These are phyloP conservation scores for Exophiala phaeomuriformis DNA, from an alignment of 2,329 filamentous ascomycete genomes.

Conservation along the genomic window DNA sequence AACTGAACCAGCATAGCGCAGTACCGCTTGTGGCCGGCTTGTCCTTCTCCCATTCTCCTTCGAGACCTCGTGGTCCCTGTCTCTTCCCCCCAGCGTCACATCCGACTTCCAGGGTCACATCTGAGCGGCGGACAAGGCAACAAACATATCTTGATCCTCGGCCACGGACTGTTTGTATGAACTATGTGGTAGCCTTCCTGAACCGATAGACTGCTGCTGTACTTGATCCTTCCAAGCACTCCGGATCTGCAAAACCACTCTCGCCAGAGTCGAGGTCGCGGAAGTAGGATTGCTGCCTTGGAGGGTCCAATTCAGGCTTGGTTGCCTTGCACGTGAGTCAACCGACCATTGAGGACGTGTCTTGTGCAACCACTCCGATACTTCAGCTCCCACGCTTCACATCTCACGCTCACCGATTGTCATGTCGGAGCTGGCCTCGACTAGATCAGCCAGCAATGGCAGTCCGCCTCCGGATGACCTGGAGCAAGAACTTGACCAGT, in stretches of 20 bases:
- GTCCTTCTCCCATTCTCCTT: slow-evolving; percentile 3
- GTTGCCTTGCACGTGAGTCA: slow-evolving; percentile 19
- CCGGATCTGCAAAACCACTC: neutral
- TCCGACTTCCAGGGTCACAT: slow-evolving; percentile 22
- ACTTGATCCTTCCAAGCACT: neutral
- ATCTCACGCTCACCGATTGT: neutral
- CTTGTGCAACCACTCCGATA: slow-evolving; percentile 3
- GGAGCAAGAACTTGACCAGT: slow-evolving; percentile 35
- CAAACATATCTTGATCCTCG: neutral
- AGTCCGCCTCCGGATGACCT: slow-evolving; percentile 27
- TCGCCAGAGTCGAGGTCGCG: neutral
- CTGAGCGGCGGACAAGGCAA: slow-evolving; percentile 10
- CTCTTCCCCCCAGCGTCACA: slow-evolving; percentile 19
- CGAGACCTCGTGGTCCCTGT: neutral
- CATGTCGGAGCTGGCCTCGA: slow-evolving; percentile 26
- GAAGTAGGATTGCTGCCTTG: no score
- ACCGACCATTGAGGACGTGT: neutral
- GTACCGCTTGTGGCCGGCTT: slow-evolving; percentile 1
- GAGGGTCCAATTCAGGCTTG: slow-evolving; percentile 13
- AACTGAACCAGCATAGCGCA: neutral
- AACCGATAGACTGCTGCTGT: neutral
- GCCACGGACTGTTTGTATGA: slow-evolving; percentile 2
- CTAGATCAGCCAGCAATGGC: slow-evolving; percentile 22
- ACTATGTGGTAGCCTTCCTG: neutral
- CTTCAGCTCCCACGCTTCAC: neutral